Evolutionary conservation across 1,284 basidiomycete genomes (phyloP), one percentile per base, ranked within the genome.

Genomic region (Spongispora temasekensis): DNA sequence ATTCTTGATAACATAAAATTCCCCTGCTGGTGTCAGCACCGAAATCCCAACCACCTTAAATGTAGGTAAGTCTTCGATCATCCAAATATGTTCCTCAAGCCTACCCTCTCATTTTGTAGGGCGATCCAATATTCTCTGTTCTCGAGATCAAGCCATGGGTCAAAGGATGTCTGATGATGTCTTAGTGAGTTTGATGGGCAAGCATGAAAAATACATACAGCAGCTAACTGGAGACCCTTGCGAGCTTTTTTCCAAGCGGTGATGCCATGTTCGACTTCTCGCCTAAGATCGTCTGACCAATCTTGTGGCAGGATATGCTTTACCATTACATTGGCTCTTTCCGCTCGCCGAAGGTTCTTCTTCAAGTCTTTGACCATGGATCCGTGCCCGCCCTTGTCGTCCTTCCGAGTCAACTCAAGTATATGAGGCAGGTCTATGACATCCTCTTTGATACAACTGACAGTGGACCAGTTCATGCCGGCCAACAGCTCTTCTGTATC

Each of bases 1-100:
- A 52, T 82, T 82, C 67, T 83, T 82, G 62, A 81, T 81, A 58
- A 80, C 77, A 68, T 79, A 81, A 34, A 76, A 69, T 40, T 66
- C 66, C 30, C 75, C 74, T 19, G 79, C 76, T 0, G 75, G 78
- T 5, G 80, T 76, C 27, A 82, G 72, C 54, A 82, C 77, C 59
- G 81, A 74, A 31, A 82, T 58, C 9, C 79, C 77, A 7, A 82
- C 70, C 28, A 74, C 64, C 75, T 78, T 42, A n/a, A 9, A 30
- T 4, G 13, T 5, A 5, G 12, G 12, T 58, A 6, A 61, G 21
- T 32, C 4, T 3, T 7, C 13, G 28, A 8, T 15, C 19, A 10
- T 19, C 27, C 21, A 4, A 2, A 3, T 31, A 40, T 34, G 21
- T 10, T 25, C 28, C 62, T 64, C 17, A 2, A 17, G 1, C 55